phyloP scores from a whole-genome alignment of 164 flowering plant species.

The Protea cynaroides region DNA sequence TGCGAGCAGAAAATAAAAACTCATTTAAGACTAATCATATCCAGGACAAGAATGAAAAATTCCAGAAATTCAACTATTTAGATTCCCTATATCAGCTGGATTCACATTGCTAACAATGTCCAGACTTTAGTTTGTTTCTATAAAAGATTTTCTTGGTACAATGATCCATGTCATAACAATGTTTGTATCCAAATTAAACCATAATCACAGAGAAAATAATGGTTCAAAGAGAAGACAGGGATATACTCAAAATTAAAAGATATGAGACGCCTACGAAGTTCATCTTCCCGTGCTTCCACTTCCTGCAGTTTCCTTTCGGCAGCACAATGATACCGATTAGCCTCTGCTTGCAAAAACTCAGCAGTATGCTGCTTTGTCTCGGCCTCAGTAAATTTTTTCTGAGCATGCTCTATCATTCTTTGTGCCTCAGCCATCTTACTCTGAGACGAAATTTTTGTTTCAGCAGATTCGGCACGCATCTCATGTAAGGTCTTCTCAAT shows the following conservation, averaged over 20 bases:
- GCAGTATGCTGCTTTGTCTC: slow-evolving; percentile 63
- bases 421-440: slow-evolving; percentile 68
- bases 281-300: slow-evolving; percentile 91
- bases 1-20: too few relatives aligned
- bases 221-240: neutral
- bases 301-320: slow-evolving; percentile 86
- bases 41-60: too few relatives aligned
- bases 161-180: neutral
- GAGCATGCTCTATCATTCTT: slow-evolving; percentile 62
- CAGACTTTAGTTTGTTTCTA: too few relatives aligned
- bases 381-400: slow-evolving; percentile 52
- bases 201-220: neutral
- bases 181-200: neutral
- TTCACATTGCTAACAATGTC: too few relatives aligned
- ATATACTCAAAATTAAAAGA: slow-evolving; percentile 79
- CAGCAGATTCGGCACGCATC: slow-evolving; percentile 89
- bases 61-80: too few relatives aligned
- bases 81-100: too few relatives aligned
- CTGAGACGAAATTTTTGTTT: slow-evolving; percentile 74
- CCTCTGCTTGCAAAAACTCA: slow-evolving; percentile 73
- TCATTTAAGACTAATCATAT: too few relatives aligned
- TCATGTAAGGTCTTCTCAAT: slow-evolving; percentile 91
- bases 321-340: slow-evolving; percentile 45
- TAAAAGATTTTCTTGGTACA: too few relatives aligned
- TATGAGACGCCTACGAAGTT: slow-evolving; percentile 48